Evolutionary conservation across 2,329 filamentous ascomycete species (phyloP).

Genomic region (Beauveria varroae): DNA sequence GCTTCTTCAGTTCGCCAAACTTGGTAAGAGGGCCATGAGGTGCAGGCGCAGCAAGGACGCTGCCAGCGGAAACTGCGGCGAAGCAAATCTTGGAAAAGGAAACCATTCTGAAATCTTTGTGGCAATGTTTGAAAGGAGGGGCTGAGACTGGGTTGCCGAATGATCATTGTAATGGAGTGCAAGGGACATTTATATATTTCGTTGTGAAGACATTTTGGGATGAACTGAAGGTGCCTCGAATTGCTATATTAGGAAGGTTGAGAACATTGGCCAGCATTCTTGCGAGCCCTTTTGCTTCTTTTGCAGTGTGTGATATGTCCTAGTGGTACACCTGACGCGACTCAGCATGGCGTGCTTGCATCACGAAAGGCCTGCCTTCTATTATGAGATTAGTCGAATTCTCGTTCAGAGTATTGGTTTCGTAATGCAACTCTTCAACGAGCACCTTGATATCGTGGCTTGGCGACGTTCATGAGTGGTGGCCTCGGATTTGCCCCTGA

Average conservation of each 20-base stretch:
- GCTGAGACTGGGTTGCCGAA: background rate
- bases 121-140: background rate
- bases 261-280: background rate
- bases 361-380: background rate
- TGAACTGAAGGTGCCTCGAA: background rate
- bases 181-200: background rate
- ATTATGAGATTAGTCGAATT: background rate
- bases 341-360: background rate
- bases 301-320: background rate
- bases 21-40: constrained; percentile 5
- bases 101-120: constrained; percentile 4
- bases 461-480: background rate
- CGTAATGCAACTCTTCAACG: background rate
- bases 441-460: background rate
- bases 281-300: background rate
- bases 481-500: background rate
- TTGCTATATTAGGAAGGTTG: background rate
- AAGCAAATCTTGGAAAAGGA: constrained; percentile 11
- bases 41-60: constrained; percentile 5
- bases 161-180: background rate
- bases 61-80: constrained; percentile 1
- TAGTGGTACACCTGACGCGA: background rate
- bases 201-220: background rate
- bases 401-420: background rate
- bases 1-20: constrained; percentile 3